Evolutionary conservation across 2,329 filamentous ascomycete genomes (phyloP).

Genomic region (Aspergillus terreus): DNA sequence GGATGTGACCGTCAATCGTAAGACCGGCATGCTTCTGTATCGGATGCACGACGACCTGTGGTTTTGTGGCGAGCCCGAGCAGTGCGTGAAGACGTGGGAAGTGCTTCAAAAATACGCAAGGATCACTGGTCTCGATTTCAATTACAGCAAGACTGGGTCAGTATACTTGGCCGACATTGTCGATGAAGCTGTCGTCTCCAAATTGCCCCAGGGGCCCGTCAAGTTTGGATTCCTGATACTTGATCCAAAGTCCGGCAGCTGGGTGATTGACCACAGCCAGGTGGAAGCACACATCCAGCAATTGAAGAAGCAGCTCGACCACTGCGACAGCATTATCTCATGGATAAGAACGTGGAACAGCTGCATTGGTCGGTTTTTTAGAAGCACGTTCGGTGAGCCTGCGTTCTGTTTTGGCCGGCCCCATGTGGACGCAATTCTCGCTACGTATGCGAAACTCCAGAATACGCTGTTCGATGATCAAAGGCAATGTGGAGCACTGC

Average conservation of each 20-base stretch:
- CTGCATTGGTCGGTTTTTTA: constrained; percentile 51
- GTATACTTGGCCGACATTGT: constrained; percentile 37
- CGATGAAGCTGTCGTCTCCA: constrained; percentile 20
- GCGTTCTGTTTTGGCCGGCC: constrained; percentile 48
- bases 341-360: constrained; percentile 56
- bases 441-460: constrained; percentile 47
- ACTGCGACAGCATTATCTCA: constrained; percentile 48
- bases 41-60: constrained; percentile 50
- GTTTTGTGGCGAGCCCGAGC: constrained; percentile 43
- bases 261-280: constrained; percentile 36
- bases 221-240: constrained; percentile 51
- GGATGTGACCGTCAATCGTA: constrained; percentile 44
- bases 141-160: constrained; percentile 48
- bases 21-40: constrained; percentile 43
- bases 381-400: constrained; percentile 49
- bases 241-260: constrained; percentile 30
- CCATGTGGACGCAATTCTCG: constrained; percentile 48
- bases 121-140: constrained; percentile 43
- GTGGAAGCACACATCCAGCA: constrained; percentile 40
- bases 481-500: constrained; percentile 45
- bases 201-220: constrained; percentile 49
- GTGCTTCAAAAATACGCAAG: constrained; percentile 41
- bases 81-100: constrained; percentile 43
- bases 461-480: constrained; percentile 40
- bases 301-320: constrained; percentile 37